Base-by-base conservation (phyloP, 2,329 filamentous ascomycete species). In the Apiospora sp. region DNA sequence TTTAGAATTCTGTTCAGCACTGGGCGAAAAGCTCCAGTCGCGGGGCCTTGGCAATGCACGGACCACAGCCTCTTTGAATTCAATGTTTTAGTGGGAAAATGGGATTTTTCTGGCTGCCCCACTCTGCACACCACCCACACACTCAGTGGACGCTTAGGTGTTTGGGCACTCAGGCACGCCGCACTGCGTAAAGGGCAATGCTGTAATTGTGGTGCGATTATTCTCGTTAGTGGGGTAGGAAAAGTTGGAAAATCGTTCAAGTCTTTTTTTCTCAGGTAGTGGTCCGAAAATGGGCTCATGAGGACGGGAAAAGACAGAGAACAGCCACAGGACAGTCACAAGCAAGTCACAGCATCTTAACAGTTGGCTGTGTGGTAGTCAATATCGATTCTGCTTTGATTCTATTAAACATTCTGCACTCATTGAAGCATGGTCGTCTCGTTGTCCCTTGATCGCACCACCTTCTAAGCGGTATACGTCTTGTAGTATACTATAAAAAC, bases 131-230 rank as follows among this genome's bases (percentile, higher is more conserved):
- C 51, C 51, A 30, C 44, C 44, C 44, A 19, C 48, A 54, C 49
- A 30, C 16, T 30, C 51, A 58, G 27, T 58, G 51, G 51, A 61
- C 54, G 54, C 16, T 61, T 61, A 61, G 30, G 54, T 61, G 54
- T 61, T 61, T 61, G 54, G 54, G 54, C 54, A 34, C 51, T 41
- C 34, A 64, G 58, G 58, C 58, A 61, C 58, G 58, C 58, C 58
- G 34, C 58, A 64, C 58, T 61, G 30, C 54, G 30, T 7, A 34
- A 22, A 61, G 54, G 54, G 54, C 54, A 64, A 37, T 64, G 58
- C 58, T 64, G 58, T 64, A 64, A 64, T 64, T 64, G 58, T 64
- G 58, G 58, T 64, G 58, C 58, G 58, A 64, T 64, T 64, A 64
- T 64, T 64, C 58, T 64, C n/a, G 30, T 64, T 64, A 22, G 58